A percentile compares a stretch with the other conserved stretches of the same genome.
phyloP scores from a whole-genome alignment of 257 asterid species.

The Pogostemon cablin region DNA sequence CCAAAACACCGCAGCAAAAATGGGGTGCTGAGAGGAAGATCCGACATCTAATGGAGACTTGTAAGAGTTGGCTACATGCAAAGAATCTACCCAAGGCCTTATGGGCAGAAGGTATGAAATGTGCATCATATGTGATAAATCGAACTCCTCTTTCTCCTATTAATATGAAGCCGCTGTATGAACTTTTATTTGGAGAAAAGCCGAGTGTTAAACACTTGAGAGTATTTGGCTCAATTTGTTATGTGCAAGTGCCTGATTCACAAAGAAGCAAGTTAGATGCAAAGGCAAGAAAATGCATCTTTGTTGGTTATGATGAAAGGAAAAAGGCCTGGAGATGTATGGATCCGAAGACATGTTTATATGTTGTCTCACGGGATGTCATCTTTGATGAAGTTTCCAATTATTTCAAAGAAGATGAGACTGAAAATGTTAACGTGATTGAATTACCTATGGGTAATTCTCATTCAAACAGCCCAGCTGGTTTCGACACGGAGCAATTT shows the following conservation, averaged over 20 bases:
- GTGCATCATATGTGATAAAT: constrained; percentile 12
- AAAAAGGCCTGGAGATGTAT: constrained; percentile 29
- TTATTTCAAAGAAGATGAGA: neutral
- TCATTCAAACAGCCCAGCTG: neutral
- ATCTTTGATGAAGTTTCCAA: constrained; percentile 18
- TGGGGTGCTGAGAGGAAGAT: constrained; percentile 9
- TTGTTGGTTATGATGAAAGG: constrained; percentile 27
- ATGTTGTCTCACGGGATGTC: constrained; percentile 21
- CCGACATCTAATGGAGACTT: neutral
- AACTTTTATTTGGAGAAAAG: neutral
- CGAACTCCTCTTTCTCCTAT: neutral
- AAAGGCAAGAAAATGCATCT: constrained; percentile 29
- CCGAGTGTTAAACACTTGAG: constrained; percentile 3
- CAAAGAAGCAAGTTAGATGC: constrained; percentile 18
- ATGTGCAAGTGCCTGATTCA: constrained; percentile 20
- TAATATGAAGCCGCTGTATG: constrained; percentile 5
- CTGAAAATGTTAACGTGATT: neutral
- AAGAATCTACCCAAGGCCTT: constrained; percentile 2
- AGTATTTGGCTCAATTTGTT: constrained; percentile 3
- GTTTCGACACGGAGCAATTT: too few relatives aligned
- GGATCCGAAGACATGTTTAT: neutral
- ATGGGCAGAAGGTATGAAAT: constrained; percentile 18
- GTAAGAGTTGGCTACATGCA: constrained; percentile 17
- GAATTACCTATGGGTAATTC: neutral
- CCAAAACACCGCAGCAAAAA: constrained; percentile 1